Evolutionary conservation across 192 early-diverging fungal species (phyloP).

Genomic region (Mortierella alpina): DNA sequence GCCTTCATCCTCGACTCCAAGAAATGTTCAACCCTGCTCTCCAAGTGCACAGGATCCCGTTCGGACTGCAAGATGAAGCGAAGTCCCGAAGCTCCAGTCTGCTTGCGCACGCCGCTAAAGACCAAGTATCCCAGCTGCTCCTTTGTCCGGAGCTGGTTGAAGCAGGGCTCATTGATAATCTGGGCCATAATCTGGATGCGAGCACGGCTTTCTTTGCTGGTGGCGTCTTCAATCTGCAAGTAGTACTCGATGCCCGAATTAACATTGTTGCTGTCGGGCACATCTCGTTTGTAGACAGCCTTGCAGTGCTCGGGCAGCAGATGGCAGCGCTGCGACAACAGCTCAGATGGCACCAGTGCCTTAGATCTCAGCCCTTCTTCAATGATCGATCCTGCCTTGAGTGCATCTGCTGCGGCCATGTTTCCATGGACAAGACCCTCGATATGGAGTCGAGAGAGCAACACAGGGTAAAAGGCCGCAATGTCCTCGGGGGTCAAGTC

Average conservation of each 20-base stretch:
- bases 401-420: conserved; percentile 73
- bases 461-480: conserved; percentile 76
- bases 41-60: conserved; percentile 80
- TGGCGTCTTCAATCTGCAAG: conserved; percentile 81
- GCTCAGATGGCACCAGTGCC: conserved; percentile 66
- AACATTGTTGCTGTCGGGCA: conserved; percentile 82
- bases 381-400: conserved; percentile 69
- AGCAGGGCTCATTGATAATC: conserved; percentile 89
- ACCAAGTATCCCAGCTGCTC: conserved; percentile 88
- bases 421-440: conserved; percentile 94
- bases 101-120: conserved; percentile 76
- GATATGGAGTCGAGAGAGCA: conserved; percentile 76
- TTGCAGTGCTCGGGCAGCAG: conserved; percentile 62
- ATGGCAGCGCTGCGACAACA: conserved; percentile 64
- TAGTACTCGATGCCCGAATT: conserved; percentile 92
- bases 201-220: conserved; percentile 72
- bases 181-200: conserved; percentile 80
- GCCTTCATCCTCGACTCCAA: conserved; percentile 58
- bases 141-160: conserved; percentile 94
- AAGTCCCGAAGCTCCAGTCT: conserved; percentile 80
- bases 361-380: conserved; percentile 68
- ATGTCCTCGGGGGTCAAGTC: conserved; percentile 79
- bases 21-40: conserved; percentile 84
- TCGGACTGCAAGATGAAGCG: conserved; percentile 92
- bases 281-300: conserved; percentile 63